phyloP scores from a whole-genome alignment of 768 basidiomycete species.

The Rubroboletus satanas region DNA sequence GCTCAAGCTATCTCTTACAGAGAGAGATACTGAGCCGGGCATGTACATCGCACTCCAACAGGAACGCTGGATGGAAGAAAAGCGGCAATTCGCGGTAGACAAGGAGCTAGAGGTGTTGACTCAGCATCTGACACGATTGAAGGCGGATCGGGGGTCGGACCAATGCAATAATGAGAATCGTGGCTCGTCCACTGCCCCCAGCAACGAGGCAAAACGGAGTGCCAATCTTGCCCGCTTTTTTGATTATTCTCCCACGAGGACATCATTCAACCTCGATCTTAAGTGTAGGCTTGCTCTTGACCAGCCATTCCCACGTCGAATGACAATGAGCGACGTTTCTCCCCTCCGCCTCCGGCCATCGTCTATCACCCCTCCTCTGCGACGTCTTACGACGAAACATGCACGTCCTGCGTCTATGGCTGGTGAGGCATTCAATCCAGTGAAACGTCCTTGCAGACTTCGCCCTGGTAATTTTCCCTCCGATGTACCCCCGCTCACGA shows the following conservation, averaged over 20 bases:
- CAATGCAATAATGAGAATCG: constrained; percentile 18
- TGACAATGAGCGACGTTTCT: constrained; percentile 34
- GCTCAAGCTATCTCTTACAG: constrained; percentile 36
- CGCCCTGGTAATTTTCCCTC: constrained; percentile 15
- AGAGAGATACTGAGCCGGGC: constrained; percentile 38
- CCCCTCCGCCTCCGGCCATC: constrained; percentile 35
- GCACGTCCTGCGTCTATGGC: constrained; percentile 25
- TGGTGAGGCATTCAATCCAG: constrained; percentile 27
- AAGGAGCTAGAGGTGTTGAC: constrained; percentile 36
- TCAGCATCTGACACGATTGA: constrained; percentile 34
- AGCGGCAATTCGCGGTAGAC: constrained; percentile 35
- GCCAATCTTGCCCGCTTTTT: constrained; percentile 41
- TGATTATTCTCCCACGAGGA: constrained; percentile 32
- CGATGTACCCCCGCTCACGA: constrained; percentile 16
- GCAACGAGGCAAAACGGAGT: constrained; percentile 27
- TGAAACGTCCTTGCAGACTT: constrained; percentile 28
- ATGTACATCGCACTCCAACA: constrained; percentile 39
- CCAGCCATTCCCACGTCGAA: constrained; percentile 32
- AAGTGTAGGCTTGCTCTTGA: constrained; percentile 29
- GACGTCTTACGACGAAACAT: constrained; percentile 25
- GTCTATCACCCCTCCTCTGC: constrained; percentile 24
- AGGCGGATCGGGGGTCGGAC: constrained; percentile 24
- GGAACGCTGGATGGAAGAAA: constrained; percentile 52
- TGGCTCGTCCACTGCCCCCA: constrained; percentile 9
- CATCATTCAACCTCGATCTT: constrained; percentile 31